Evolutionary conservation across 2,329 filamentous ascomycete genomes (phyloP).

Genomic region (Cadophora gregata): DNA sequence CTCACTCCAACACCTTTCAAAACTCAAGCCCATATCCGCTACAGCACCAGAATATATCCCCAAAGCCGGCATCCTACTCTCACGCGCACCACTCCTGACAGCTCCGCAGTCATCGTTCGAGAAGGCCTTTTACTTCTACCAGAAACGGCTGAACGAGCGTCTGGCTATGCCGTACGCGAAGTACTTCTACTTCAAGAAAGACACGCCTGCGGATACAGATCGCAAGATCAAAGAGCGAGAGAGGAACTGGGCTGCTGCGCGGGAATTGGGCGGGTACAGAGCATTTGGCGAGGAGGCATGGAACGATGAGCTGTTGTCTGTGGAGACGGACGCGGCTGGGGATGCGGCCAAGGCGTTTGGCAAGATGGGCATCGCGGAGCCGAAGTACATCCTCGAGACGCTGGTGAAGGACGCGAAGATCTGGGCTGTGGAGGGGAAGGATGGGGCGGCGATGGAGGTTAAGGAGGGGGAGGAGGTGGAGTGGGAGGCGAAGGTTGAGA

Average conservation of each 20-base stretch:
- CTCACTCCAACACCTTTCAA: constrained; percentile 47
- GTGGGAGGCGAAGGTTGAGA: constrained; percentile 68
- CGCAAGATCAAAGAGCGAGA: constrained; percentile 87
- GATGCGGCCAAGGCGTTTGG: constrained; percentile 68
- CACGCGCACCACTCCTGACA: constrained; percentile 86
- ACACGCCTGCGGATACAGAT: constrained; percentile 82
- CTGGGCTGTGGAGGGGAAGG: constrained; percentile 49
- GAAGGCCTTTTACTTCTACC: constrained; percentile 93
- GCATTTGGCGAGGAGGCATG: constrained; percentile 75
- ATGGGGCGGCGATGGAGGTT: constrained; percentile 75
- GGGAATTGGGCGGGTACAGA: constrained; percentile 86
- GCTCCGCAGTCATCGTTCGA: constrained; percentile 86
- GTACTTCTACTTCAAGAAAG: constrained; percentile 94
- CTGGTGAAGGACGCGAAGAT: constrained; percentile 51
- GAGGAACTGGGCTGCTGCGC: constrained; percentile 73
- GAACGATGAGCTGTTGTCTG: constrained; percentile 89
- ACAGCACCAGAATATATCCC: constrained; percentile 48
- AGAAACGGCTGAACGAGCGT: constrained; percentile 94
- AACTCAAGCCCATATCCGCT: constrained; percentile 33
- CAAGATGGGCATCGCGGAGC: constrained; percentile 57
- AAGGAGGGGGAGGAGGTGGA: constrained; percentile 48
- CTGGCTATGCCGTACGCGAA: constrained; percentile 85
- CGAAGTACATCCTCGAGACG: constrained; percentile 62
- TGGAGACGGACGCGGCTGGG: constrained; percentile 52
- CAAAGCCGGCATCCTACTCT: constrained; percentile 78